Conservation (phyloP, 2,329 filamentous ascomycete species). For the Gyromitra esculenta region DNA sequence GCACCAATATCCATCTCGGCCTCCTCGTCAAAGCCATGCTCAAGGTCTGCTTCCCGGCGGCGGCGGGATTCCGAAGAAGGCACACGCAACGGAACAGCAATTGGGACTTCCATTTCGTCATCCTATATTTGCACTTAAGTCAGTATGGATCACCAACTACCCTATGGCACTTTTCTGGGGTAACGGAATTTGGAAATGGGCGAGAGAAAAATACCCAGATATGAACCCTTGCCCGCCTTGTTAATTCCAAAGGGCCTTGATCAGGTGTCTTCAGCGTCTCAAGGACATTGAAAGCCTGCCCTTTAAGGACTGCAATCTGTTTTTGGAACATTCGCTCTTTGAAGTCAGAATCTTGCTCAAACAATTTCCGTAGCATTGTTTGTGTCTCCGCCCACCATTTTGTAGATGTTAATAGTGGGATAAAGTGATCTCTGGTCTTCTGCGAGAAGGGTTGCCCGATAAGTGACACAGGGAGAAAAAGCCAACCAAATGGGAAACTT, state of each 20-base stretch:
- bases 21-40: constrained; percentile 68
- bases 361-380: constrained; percentile 82
- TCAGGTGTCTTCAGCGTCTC: constrained; percentile 93
- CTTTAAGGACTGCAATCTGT: constrained; percentile 99
- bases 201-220: constrained; percentile 71
- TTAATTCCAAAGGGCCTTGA: constrained; percentile 92
- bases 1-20: constrained; percentile 94
- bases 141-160: background rate
- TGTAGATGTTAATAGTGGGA: constrained; percentile 93
- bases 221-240: constrained; percentile 86
- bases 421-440: constrained; percentile 90
- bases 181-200: background rate
- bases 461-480: constrained; percentile 94
- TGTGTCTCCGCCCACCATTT: constrained; percentile 98
- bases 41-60: constrained; percentile 65
- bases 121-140: constrained; percentile 63
- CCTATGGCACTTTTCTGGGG: background rate
- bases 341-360: constrained; percentile 92
- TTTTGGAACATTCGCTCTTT: constrained; percentile 99
- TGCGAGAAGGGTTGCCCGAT: constrained; percentile 97
- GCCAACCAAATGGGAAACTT: constrained; percentile 97
- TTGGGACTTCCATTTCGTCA: constrained; percentile 92
- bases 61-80: constrained; percentile 86
- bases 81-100: constrained; percentile 87
- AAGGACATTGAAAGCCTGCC: constrained; percentile 98